Evolutionary conservation across 2,329 filamentous ascomycete species (phyloP).

Genomic region (Aspergillus pseudonomiae): DNA sequence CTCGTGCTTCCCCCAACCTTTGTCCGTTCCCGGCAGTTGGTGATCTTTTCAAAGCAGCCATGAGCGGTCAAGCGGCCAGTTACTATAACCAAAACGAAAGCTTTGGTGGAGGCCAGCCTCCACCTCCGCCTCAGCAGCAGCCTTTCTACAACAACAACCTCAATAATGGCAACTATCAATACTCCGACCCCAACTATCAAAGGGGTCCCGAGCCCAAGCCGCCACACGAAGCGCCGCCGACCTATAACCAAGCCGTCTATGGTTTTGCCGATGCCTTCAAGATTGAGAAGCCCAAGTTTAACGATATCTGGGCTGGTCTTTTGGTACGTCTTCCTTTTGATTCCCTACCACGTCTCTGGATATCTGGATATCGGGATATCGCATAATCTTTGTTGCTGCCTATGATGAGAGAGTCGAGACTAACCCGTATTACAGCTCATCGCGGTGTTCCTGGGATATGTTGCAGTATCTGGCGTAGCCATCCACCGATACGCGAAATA

Average conservation of each 20-base stretch:
- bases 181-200: constrained; percentile 14
- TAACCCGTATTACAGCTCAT: constrained; percentile 59
- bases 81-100: constrained; percentile 39
- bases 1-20: background rate
- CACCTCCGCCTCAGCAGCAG: constrained; percentile 18
- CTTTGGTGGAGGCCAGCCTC: constrained; percentile 22
- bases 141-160: constrained; percentile 17
- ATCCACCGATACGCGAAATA: constrained; percentile 73
- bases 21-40: constrained; percentile 1
- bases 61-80: constrained; percentile 42
- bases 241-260: constrained; percentile 39
- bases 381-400: background rate
- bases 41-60: constrained; percentile 18
- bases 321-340: constrained; percentile 57
- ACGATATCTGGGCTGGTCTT: constrained; percentile 87
- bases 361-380: too few relatives aligned
- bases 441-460: constrained; percentile 70
- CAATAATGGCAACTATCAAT: constrained; percentile 25
- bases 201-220: constrained; percentile 24
- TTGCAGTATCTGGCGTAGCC: constrained; percentile 73
- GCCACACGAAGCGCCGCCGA: constrained; percentile 28
- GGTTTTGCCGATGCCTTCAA: constrained; percentile 81
- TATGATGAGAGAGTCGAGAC: too few relatives aligned
- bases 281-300: constrained; percentile 80
- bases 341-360: background rate